Percentiles rank a stretch among this genome's conserved stretches.
Evolutionary conservation across 306 rosid genomes (phyloP).

Genomic region (Cucumis cinereus): DNA sequence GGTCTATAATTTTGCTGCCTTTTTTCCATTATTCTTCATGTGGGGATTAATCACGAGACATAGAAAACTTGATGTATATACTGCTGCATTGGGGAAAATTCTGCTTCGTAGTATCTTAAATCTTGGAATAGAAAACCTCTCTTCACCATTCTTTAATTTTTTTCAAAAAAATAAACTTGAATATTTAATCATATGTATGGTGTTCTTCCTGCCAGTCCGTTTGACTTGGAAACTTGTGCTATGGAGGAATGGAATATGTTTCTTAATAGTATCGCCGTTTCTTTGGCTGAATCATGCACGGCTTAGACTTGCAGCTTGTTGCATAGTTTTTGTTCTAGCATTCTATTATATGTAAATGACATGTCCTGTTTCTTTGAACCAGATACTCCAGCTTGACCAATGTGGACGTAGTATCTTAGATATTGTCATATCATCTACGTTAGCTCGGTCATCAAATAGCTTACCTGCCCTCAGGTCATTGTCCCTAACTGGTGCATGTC

Average conservation of each 20-base stretch:
- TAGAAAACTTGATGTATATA: background rate
- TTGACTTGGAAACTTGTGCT: background rate
- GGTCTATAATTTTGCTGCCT: background rate
- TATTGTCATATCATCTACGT: slow-evolving; percentile 28
- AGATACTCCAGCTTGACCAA: slow-evolving; percentile 75
- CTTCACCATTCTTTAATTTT: background rate
- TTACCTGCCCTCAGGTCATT: slow-evolving; percentile 40
- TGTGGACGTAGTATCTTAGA: slow-evolving; percentile 75
- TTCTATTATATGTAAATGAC: background rate
- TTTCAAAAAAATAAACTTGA: background rate
- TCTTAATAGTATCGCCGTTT: background rate
- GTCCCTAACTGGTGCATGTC: slow-evolving; percentile 75
- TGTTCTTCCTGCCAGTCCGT: background rate
- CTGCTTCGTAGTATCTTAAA: background rate
- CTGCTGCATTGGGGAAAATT: background rate
- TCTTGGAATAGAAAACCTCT: background rate
- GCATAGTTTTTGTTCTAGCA: background rate
- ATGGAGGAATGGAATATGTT: background rate
- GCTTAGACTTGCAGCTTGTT: background rate
- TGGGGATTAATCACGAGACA: background rate
- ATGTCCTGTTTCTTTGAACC: slow-evolving; percentile 14
- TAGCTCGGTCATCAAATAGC: slow-evolving; percentile 31
- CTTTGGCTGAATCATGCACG: background rate
- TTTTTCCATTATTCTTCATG: background rate
- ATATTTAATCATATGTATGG: background rate